Evolutionary conservation across 106 monocot genomes (phyloP), one percentile per base, ranked within the genome.

Genomic region (Dioscorea zingiberensis): DNA sequence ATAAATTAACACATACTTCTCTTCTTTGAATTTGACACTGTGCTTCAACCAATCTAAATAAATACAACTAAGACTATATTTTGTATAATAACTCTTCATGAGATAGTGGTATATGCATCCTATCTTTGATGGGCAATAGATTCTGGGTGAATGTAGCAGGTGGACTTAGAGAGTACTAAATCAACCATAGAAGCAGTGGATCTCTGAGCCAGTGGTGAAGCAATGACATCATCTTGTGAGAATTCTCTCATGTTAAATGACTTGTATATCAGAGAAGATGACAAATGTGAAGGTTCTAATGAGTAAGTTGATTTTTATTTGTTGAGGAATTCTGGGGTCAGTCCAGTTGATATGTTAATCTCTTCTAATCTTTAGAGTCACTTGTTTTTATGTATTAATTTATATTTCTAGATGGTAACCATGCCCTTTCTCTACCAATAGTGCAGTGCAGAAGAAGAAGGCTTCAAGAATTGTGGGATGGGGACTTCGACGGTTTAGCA

Each of bases 401-500:
- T 38, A 38, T 6, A 38, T 38, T 38, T 27, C 13, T 13, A 5
- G 25, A 25, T 58, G 58, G 14, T 58, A 13, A 25, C 2, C 26
- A 23, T 26, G 22, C 22, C 7, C 7, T 58, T 58, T 23, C 58
- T 58, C 3, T 58, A 27, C 58, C 22, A 22, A 25, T 27, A 58
- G 58, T 25, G 73, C 24, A 24, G 64, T 30, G 25, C 69, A 76
- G 58, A 77, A 79, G 60, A 81, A 75, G 29, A 77, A 86, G 56
- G 45, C 65, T 16, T 56, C 73, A 21, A 70, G 87, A 71, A 87
- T 80, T 25, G 44, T 74, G 21, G 87, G 87, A 22, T 87, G 91
- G 80, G 94, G 94, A 38, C 91, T 95, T 53, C 82, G 94, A 3
- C 76, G 78, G 45, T 91, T 87, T 71, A 95, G 90, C 67, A 87